A percentile compares a stretch with the other conserved stretches of the same genome.
Evolutionary conservation across 2,329 filamentous ascomycete species (phyloP).

Genomic region (Hansfordia pulvinata): DNA sequence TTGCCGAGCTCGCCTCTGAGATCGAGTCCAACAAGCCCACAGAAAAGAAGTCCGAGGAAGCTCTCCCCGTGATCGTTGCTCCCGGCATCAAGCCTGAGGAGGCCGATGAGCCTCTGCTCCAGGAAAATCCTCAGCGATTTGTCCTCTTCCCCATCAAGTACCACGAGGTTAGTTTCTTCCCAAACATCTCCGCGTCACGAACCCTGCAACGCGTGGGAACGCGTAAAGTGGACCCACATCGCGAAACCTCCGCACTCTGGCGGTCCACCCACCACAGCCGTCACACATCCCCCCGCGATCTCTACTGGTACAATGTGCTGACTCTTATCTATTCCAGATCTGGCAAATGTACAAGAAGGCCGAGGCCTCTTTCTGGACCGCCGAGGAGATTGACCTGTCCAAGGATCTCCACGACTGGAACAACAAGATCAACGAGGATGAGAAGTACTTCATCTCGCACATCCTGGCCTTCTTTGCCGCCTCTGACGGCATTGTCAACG

Average conservation of each 20-base stretch:
- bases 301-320: conserved; percentile 18
- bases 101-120: conserved; percentile 76
- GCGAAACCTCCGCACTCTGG: too few relatives aligned
- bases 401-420: conserved; percentile 99
- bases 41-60: conserved; percentile 28
- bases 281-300: conserved; percentile 6
- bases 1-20: conserved; percentile 37
- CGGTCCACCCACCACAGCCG: too few relatives aligned
- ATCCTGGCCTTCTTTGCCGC: conserved; percentile 98
- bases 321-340: conserved; percentile 47
- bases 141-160: conserved; percentile 99
- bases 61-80: conserved; percentile 25
- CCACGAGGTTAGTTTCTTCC: conserved; percentile 78
- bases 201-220: conserved; percentile 36
- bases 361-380: conserved; percentile 99
- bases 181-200: too few relatives aligned
- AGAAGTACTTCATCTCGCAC: conserved; percentile 96
- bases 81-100: conserved; percentile 53
- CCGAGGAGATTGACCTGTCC: conserved; percentile 96
- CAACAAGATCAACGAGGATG: conserved; percentile 90
- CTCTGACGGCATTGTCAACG: conserved; percentile 97
- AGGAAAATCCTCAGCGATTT: conserved; percentile 92
- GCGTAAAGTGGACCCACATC: conserved; percentile 65
- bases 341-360: conserved; percentile 99
- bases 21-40: conserved; percentile 48